These are phyloP conservation scores for Tylopilus rubrobrunneus DNA, from an alignment of 768 basidiomycete species.

Conservation along the genomic window DNA sequence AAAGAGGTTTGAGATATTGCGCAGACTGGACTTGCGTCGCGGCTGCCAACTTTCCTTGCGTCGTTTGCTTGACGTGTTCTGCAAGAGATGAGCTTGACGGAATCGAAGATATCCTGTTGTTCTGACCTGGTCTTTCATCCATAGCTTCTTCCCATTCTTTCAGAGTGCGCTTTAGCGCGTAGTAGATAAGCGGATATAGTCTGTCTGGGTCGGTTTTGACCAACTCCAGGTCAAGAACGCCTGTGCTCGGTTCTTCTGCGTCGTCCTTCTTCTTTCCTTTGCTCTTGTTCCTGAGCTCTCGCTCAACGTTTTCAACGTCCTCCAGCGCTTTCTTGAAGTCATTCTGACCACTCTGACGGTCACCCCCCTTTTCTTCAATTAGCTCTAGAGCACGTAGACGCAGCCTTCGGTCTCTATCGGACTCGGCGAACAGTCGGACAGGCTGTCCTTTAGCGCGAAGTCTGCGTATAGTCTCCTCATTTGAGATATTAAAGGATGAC, in stretches of 20 bases:
- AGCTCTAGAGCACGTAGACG: conserved; percentile 91
- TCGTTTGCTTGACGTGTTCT: conserved; percentile 85
- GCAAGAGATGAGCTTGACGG: conserved; percentile 1
- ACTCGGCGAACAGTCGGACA: conserved; percentile 90
- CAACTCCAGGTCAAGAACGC: conserved; percentile 73
- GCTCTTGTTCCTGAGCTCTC: conserved; percentile 57
- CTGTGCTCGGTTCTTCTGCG: conserved; percentile 44
- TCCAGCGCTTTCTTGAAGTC: conserved; percentile 91
- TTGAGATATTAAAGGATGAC: conserved; percentile 79
- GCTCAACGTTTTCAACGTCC: conserved; percentile 79
- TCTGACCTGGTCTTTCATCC: conserved; percentile 85
- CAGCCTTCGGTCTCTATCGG: conserved; percentile 88
- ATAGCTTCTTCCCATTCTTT: conserved; percentile 97
- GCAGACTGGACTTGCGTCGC: conserved; percentile 95
- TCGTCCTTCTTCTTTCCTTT: conserved; percentile 60
- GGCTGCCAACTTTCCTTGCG: conserved; percentile 90
- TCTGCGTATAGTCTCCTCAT: conserved; percentile 86
- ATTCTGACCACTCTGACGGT: conserved; percentile 82
- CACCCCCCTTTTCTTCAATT: conserved; percentile 85
- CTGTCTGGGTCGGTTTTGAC: conserved; percentile 92
- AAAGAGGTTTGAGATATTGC: conserved; percentile 94
- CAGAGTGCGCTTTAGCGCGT: conserved; percentile 85
- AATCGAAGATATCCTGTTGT: neutral
- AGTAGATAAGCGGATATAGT: conserved; percentile 95
- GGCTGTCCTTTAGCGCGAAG: conserved; percentile 92